Percentiles rank a stretch among this genome's conserved stretches.
phyloP scores from a whole-genome alignment of 2,329 filamentous ascomycete genomes.

The Meredithiella fracta region DNA sequence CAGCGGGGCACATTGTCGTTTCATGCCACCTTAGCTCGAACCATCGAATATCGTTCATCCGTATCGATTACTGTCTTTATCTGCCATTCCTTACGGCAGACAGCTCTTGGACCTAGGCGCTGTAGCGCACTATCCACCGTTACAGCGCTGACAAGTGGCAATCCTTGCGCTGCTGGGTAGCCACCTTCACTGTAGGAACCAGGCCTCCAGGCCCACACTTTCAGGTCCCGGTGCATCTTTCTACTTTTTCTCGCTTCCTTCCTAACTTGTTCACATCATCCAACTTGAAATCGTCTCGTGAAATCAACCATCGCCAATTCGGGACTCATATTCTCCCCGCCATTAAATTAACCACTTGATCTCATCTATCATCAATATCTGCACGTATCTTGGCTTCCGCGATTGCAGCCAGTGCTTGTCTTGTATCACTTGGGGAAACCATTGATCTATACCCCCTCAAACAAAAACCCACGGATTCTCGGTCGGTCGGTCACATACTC shows the following conservation, averaged over 20 bases:
- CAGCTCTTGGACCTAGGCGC: neutral
- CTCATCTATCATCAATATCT: constrained; percentile 7
- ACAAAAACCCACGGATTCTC: neutral
- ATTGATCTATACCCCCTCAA: neutral
- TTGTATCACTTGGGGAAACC: neutral
- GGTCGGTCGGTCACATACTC: neutral
- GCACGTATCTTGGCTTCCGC: neutral
- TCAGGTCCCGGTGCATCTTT: constrained; percentile 1
- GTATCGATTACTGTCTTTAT: neutral
- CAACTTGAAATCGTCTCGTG: constrained; percentile 7
- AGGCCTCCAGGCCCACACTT: neutral
- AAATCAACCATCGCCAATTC: neutral
- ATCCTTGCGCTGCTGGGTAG: too few relatives aligned
- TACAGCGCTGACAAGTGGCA: too few relatives aligned
- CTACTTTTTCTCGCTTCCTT: constrained; percentile 3
- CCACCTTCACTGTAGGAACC: neutral
- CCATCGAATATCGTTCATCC: neutral
- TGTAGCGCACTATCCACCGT: neutral
- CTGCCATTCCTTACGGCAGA: neutral
- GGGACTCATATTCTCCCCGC: neutral
- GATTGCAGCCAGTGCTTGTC: neutral
- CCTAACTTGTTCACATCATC: constrained; percentile 2
- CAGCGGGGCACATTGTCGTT: neutral
- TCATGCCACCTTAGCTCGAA: neutral
- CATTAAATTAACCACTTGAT: constrained; percentile 11